phyloP scores from a whole-genome alignment of 352 stramenopile genomes.

The Globisporangium ultimum region DNA sequence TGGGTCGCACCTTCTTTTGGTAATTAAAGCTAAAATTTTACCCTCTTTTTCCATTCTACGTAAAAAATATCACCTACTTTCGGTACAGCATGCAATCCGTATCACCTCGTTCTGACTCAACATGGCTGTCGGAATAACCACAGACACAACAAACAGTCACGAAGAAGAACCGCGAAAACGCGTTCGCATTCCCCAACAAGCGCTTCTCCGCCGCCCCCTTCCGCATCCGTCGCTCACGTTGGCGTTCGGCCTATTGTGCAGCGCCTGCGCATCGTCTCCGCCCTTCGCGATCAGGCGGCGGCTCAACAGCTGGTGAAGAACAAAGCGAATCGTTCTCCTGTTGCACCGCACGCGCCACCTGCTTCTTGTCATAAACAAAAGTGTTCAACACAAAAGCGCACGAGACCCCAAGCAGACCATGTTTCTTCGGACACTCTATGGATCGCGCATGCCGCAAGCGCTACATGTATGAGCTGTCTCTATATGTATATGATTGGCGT shows the following conservation, averaged over 20 bases:
- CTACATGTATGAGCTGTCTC: constrained; percentile 50
- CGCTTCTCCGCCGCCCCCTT: not conserved
- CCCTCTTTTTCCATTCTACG: too few relatives aligned
- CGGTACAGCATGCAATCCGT: too few relatives aligned
- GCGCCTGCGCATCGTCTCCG: not conserved
- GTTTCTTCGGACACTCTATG: constrained; percentile 79
- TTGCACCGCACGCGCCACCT: not conserved
- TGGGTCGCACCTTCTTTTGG: too few relatives aligned
- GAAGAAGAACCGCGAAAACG: not conserved
- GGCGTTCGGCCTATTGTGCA: not conserved
- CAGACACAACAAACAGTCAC: not conserved
- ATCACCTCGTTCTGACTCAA: too few relatives aligned
- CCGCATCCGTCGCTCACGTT: not conserved
- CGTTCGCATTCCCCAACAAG: not conserved
- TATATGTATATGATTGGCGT: not conserved
- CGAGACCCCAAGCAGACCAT: constrained; percentile 21
- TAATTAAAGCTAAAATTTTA: too few relatives aligned
- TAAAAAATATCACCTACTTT: too few relatives aligned
- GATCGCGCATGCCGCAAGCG: constrained; percentile 72
- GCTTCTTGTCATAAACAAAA: not conserved
- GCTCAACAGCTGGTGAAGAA: too few relatives aligned
- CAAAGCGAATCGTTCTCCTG: too few relatives aligned
- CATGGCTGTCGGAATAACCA: not conserved
- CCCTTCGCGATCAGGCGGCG: too few relatives aligned
- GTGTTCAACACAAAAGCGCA: not conserved